Evolutionary conservation across 23 red algal species (phyloP), one percentile per base, ranked within the genome.

Genomic region (Gracilariopsis chorda): DNA sequence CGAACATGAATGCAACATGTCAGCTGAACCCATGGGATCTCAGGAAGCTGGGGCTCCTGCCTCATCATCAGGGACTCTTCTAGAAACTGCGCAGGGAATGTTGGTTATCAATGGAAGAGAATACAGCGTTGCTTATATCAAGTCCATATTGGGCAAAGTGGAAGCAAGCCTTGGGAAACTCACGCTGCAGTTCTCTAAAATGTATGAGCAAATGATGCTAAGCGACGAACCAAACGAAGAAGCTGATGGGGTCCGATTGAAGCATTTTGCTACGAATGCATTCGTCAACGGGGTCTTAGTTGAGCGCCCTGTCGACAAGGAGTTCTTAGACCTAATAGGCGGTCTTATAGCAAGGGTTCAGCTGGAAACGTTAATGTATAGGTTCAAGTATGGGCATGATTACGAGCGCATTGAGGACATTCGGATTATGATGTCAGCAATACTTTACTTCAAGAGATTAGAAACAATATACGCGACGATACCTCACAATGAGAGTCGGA

Each of bases 361-460:
- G 17, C 37, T 73, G 40, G 67, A 73, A 46, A 41, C 67, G 39
- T 42, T 73, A 0, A 73, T 73, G 67, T 73, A 73, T 42, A 32
- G 40, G 40, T 73, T 73, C 17, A 73, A 73, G 19, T 73, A 73
- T 73, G 67, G 67, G 47, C 67, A 73, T 73, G 67, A 73, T 73
- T 73, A 46, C 40, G 67, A 45, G 20, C 40, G 47, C 19, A 46
- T 73, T 7, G 67, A 73, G 20, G 40, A 73, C 20, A 23, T 73
- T 73, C 67, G 67, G 29, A 73, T 73, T 21, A 73, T 73, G 67
- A 73, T 73, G 47, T 46, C 67, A 9, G 67, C 67, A 17, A 73
- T 73, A 17, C 39, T 73, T 73, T 42, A 73, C 67, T 73, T 45
- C 37, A 73, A 73, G 67, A 73, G 47, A 46, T 46, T 73, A 36